Evolutionary conservation across 176 grass and related monocot species (phyloP), one percentile per base, ranked within the genome.

Genomic region (Hordeum marinum): DNA sequence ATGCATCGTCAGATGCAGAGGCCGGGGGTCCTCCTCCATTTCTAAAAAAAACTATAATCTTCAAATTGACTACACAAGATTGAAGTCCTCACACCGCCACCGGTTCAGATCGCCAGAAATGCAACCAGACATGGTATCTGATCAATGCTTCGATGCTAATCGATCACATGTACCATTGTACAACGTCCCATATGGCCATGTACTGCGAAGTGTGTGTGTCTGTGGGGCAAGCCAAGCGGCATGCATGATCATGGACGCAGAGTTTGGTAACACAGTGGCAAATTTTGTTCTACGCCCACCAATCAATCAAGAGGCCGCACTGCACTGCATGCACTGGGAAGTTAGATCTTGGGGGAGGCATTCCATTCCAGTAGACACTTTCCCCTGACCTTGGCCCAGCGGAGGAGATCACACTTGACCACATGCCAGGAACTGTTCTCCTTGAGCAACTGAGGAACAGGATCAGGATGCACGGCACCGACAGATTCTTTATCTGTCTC

Each of bases 401-500:
- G 42, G 45, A 68, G 74, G 29, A 79, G 88, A 36, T 65, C 79
- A 70, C 46, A 21, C 50, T 63, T 72, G 68, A 80, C 40, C 55
- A 55, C 36, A 54, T 1, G 26, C 5, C 13, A 54, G 5, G 21
- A 36, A 55, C 52, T 79, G 50, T 23, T 23, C 52, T 50, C 46
- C 46, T 18, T 0, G 76, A 80, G 25, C 20, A 52, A 54, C n/a
- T 32, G 21, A 17, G 68, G 57, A 45, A 87, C 42, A 75, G 36
- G 43, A 37, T 71, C 15, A 18, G 48, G 48, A 52, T 52, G 48
- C 48, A 52, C 17, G 48, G 62, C 87, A 79, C 87, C 81, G 87
- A 84, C 87, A 74, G 34, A 83, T 72, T 15, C 24, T 50, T 5
- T 0, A 15, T 74, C 9, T 17, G 31, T 34, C 29, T 10, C 4